These are phyloP conservation scores for Nannochloropsis salina DNA, from an alignment of 108 stramenopile genomes.

Conservation along the genomic window DNA sequence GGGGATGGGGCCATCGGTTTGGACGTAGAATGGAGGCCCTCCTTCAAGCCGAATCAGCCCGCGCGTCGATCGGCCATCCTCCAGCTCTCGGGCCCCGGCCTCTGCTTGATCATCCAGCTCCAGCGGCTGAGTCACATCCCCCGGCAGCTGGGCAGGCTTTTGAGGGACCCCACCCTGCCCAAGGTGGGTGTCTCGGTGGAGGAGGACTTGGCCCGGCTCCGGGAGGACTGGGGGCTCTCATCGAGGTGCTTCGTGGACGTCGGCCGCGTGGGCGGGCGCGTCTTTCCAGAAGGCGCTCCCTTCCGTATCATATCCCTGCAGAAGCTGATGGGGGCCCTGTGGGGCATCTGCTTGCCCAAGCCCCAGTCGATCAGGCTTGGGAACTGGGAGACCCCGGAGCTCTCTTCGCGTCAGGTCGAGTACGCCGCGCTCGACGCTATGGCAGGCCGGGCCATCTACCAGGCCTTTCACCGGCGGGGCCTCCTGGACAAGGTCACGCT, in stretches of 20 bases:
- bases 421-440: background rate
- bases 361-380: background rate
- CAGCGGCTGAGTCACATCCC: background rate
- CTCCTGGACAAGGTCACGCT: background rate
- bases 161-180: background rate
- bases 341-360: background rate
- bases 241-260: background rate
- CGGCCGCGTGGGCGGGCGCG: background rate
- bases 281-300: background rate
- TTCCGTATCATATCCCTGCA: conserved; percentile 17
- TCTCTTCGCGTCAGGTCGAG: background rate
- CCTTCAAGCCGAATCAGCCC: background rate
- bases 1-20: background rate
- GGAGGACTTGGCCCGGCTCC: background rate
- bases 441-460: background rate
- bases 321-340: background rate
- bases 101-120: conserved; percentile 17
- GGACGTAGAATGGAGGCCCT: conserved; percentile 2
- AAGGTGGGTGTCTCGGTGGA: background rate
- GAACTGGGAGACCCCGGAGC: conserved; percentile 11
- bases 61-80: background rate
- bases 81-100: background rate
- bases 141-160: background rate
- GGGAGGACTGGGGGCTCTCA: background rate
- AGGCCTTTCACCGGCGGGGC: background rate